Percentiles rank a stretch among this genome's conserved stretches.
Conservation (phyloP, 176 grass and related monocot species). For the Typha latifolia region DNA sequence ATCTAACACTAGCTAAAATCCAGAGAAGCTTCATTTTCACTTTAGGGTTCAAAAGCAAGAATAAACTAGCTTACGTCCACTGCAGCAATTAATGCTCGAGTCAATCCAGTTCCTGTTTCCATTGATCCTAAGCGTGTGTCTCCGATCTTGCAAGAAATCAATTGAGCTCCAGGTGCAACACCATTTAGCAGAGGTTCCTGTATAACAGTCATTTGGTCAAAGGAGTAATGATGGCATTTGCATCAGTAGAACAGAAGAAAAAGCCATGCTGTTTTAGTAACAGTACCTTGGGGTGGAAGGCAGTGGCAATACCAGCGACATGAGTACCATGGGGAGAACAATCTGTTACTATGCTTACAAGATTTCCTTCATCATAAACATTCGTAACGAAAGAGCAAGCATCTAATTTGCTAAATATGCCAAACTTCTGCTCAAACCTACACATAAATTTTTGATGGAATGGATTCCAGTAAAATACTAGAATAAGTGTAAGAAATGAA, state of each 20-base stretch:
- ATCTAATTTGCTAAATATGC: conserved; percentile 95
- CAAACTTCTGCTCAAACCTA: conserved; percentile 79
- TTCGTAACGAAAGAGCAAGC: conserved; percentile 95
- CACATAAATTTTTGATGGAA: conserved; percentile 19
- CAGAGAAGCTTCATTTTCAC: conserved; percentile 12
- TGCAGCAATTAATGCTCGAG: conserved; percentile 85
- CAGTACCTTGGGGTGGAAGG: conserved; percentile 82
- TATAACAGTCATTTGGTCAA: conserved; percentile 23
- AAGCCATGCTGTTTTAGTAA: conserved; percentile 9
- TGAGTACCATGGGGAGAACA: conserved; percentile 94
- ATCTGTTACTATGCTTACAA: conserved; percentile 97
- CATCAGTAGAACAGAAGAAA: conserved; percentile 16
- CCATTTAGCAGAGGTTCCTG: conserved; percentile 93
- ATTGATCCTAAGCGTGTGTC: conserved; percentile 93
- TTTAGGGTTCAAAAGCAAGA: conserved; percentile 12
- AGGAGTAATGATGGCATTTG: neutral
- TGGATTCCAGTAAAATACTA: conserved; percentile 2
- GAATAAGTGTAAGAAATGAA: neutral
- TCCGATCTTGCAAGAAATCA: conserved; percentile 98
- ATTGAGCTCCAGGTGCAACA: conserved; percentile 89
- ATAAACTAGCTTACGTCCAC: conserved; percentile 60
- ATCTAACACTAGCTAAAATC: neutral
- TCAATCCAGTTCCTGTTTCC: conserved; percentile 97
- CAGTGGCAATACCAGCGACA: conserved; percentile 95
- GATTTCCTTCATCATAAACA: conserved; percentile 89